Percentiles rank a stretch among this genome's conserved stretches.
These are phyloP conservation scores for Eimeria tenella DNA, from an alignment of 169 alveolate species.

Conservation along the genomic window DNA sequence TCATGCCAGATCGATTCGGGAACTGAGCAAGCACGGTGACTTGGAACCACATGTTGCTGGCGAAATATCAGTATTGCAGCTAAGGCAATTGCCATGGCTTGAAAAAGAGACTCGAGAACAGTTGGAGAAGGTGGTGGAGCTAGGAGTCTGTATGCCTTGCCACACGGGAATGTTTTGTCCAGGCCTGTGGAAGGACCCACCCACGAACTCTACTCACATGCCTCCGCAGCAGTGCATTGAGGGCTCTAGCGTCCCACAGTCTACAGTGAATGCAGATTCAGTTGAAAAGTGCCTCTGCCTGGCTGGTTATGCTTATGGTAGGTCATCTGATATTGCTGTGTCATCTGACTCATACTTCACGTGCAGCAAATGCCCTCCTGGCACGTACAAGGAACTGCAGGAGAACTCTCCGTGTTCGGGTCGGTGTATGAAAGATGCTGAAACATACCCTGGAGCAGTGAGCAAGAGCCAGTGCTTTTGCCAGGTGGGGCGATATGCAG, in stretches of 20 bases:
- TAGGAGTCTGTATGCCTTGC: slow-evolving; percentile 76
- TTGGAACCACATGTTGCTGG: slow-evolving; percentile 1
- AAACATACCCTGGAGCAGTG: slow-evolving; percentile 80
- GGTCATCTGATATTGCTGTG: slow-evolving; percentile 36
- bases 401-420: slow-evolving; percentile 82
- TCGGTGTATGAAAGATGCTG: slow-evolving; percentile 79
- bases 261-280: slow-evolving; percentile 78
- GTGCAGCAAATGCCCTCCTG: slow-evolving; percentile 77
- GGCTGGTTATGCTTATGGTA: slow-evolving; percentile 75
- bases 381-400: slow-evolving; percentile 78
- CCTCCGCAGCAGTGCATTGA: slow-evolving; percentile 81
- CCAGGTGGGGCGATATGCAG: slow-evolving; percentile 79
- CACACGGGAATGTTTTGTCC: slow-evolving; percentile 77
- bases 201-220: slow-evolving; percentile 75
- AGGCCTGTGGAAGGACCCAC: slow-evolving; percentile 81
- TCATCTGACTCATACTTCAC: slow-evolving; percentile 21
- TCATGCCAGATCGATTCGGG: slow-evolving; percentile 57
- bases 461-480: slow-evolving; percentile 81
- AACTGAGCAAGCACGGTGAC: slow-evolving; percentile 47
- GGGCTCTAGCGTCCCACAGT: slow-evolving; percentile 76
- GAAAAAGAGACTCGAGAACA: slow-evolving; percentile 63
- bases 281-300: slow-evolving; percentile 80
- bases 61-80: slow-evolving; percentile 24
- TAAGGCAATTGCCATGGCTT: slow-evolving; percentile 47
- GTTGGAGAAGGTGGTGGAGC: slow-evolving; percentile 74